These are phyloP conservation scores for Bipolaris oryzae DNA, from an alignment of 2,329 filamentous ascomycete genomes.

Conservation along the genomic window DNA sequence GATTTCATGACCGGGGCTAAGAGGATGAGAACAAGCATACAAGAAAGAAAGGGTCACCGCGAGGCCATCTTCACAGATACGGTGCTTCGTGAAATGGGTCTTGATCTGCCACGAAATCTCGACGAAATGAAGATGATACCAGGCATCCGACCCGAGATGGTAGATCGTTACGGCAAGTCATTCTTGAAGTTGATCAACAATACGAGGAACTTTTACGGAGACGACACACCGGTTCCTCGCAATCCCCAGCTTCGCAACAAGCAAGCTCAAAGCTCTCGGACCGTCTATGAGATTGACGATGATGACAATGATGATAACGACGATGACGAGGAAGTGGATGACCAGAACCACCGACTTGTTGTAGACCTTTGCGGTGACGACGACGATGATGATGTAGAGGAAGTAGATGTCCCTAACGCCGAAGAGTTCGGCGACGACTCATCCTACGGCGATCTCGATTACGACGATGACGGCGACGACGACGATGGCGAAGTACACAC, in stretches of 20 bases:
- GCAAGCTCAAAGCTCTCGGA: conserved; percentile 19
- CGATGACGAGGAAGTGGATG: conserved; percentile 50
- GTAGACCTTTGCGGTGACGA: conserved; percentile 52
- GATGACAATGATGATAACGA: conserved; percentile 43
- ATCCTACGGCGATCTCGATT: conserved; percentile 29
- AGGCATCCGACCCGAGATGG: conserved; percentile 67
- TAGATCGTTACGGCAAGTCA: conserved; percentile 64
- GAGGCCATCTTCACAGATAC: conserved; percentile 69
- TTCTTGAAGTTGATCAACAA: conserved; percentile 64
- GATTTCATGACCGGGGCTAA: conserved; percentile 70
- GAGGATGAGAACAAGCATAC: conserved; percentile 64
- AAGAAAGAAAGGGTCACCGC: conserved; percentile 63
- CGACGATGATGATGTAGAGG: conserved; percentile 44
- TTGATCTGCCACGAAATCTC: conserved; percentile 67
- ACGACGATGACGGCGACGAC: conserved; percentile 30
- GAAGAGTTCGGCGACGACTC: conserved; percentile 28
- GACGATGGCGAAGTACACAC: conserved; percentile 20
- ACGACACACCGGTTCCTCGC: conserved; percentile 22
- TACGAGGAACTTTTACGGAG: conserved; percentile 35
- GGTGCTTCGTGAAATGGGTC: conserved; percentile 74
- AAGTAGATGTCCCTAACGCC: conserved; percentile 27
- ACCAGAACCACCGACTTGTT: conserved; percentile 58
- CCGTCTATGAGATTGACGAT: conserved; percentile 43
- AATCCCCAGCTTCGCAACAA: conserved; percentile 20
- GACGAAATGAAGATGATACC: conserved; percentile 68